Evolutionary conservation across 257 asterid species (phyloP), one percentile per base, ranked within the genome.

Genomic region (Gentiana straminea): DNA sequence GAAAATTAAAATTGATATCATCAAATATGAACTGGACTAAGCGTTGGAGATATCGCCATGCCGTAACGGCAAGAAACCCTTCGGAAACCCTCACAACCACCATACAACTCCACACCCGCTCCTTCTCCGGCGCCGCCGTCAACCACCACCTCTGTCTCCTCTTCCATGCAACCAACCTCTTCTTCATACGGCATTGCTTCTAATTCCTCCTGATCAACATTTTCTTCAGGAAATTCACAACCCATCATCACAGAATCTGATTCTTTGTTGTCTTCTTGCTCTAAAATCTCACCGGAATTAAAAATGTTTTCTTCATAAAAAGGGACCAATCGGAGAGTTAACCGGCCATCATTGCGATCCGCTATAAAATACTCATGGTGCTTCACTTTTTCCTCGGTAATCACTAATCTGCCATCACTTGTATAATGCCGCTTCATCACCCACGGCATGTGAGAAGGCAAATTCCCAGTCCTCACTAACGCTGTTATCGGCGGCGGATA

Each of bases 401-500:
- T 84, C 0, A 89, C 58, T 68, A 89, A 37, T 57, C 95, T 35
- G 0, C 95, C 97, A 37, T 86, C 97, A 37, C 52, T 39, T 0
- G 81, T 67, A 56, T 58, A 58, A 63, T 77, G 67, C 56, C 66
- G 78, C 62, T 53, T 72, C 94, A 83, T 67, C 62, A 76, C 77
- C 89, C 91, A 75, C 53, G 95, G 94, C 79, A 81, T 55, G 50
- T 71, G 77, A 2, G 82, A 65, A 2, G 71, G 71, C 4, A 60
- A 71, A 38, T 69, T 68, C 13, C 50, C 84, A 0, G 77, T 75
- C 13, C 70, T 60, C 12, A 62, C 75, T 46, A 79, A 70, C 68
- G 66, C 70, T 1, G 94, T 63, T 32, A 88, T 68, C 59, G 88
- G 90, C 62, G 95, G 97, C 0, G 95, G 95, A 49, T 65, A 75